Conservation (phyloP, 495 filamentous ascomycete genomes). For the Aspergillus bridgeri region DNA sequence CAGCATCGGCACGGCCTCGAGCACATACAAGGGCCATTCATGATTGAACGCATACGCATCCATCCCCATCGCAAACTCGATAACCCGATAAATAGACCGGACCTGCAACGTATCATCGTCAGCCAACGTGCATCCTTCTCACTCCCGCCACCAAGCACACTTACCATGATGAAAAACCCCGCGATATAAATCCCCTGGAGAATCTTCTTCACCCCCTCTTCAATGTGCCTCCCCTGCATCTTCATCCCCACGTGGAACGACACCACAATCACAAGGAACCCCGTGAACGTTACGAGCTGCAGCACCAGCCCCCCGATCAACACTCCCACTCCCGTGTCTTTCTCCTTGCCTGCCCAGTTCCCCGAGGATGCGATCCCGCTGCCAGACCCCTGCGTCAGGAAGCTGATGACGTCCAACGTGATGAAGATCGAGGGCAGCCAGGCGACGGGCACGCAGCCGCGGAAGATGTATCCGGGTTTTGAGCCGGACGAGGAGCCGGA, state of each 20-base stretch:
- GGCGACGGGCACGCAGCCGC: constrained; percentile 15
- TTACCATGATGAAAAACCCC: constrained; percentile 26
- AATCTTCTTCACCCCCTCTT: constrained; percentile 22
- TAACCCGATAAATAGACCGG: constrained; percentile 33
- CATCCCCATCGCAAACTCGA: constrained; percentile 35
- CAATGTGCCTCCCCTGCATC: constrained; percentile 3
- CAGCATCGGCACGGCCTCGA: constrained; percentile 38
- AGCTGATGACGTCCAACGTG: constrained; percentile 29
- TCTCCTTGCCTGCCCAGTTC: constrained; percentile 24
- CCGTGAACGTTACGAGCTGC: constrained; percentile 27
- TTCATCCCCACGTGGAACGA: constrained; percentile 14
- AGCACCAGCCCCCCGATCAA: constrained; percentile 27
- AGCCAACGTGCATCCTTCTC: neutral
- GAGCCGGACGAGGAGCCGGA: neutral
- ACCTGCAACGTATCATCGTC: constrained; percentile 12
- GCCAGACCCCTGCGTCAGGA: constrained; percentile 32
- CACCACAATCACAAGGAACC: constrained; percentile 24
- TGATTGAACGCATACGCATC: constrained; percentile 32
- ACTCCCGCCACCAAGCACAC: neutral
- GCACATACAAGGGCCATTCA: constrained; percentile 39
- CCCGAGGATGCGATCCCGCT: constrained; percentile 30
- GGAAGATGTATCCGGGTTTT: constrained; percentile 5
- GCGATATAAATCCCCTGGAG: constrained; percentile 25
- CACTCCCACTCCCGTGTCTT: constrained; percentile 21
- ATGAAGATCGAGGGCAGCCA: constrained; percentile 32